A percentile compares a stretch with the other conserved stretches of the same genome.
These are phyloP conservation scores for Triticum aestivum DNA, from an alignment of 176 grass and related monocot genomes.

Conservation along the genomic window IWGSC_CS_RefSeq_v2.1 NC_057807.1:422288968-422289467, in stretches of 20 bases:
- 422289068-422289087: not conserved
- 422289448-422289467: not conserved
- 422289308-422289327: slow-evolving; percentile 50
- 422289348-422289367: not conserved
- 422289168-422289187: slow-evolving; percentile 86
- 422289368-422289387: not conserved
- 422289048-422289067: not conserved
- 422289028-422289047: not conserved
- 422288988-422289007: no score
- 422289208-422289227: not conserved
- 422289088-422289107: slow-evolving; percentile 77
- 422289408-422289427: not conserved
- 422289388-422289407: not conserved
- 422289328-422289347: not conserved
- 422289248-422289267: slow-evolving; percentile 38
- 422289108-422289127: slow-evolving; percentile 72
- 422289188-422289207: not conserved
- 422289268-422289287: slow-evolving; percentile 91
- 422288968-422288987: no score
- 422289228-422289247: not conserved
- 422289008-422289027: not conserved
- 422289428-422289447: not conserved
- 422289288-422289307: slow-evolving; percentile 41
- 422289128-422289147: slow-evolving; percentile 87
- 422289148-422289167: slow-evolving; percentile 92